These are phyloP conservation scores for Nelumbo lutea DNA, from an alignment of 164 flowering plant genomes.

Conservation along the genomic window DNA sequence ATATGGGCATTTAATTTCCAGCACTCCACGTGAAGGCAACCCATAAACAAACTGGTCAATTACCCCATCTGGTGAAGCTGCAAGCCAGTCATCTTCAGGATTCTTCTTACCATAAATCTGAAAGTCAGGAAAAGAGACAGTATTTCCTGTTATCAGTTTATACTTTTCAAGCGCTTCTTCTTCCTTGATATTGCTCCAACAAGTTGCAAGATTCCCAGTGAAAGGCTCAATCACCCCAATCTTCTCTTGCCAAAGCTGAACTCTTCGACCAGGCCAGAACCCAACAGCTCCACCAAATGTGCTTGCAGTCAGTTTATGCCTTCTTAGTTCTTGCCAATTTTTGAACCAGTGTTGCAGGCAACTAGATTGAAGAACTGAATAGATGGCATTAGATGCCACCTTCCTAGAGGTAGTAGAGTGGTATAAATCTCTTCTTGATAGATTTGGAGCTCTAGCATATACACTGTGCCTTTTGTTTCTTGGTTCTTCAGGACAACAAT, in stretches of 20 bases:
- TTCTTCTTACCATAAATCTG: slow-evolving; percentile 33
- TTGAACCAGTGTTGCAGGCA: slow-evolving; percentile 56
- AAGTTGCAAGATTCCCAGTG: slow-evolving; percentile 45
- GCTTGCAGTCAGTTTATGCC: slow-evolving; percentile 61
- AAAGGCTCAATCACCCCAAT: slow-evolving; percentile 51
- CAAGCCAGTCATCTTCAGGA: slow-evolving; percentile 50
- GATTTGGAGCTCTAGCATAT: slow-evolving; percentile 5
- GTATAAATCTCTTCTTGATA: slow-evolving; percentile 1
- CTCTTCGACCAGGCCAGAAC: slow-evolving; percentile 49
- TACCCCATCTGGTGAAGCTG: slow-evolving; percentile 66
- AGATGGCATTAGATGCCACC: slow-evolving; percentile 9
- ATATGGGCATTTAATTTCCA: slow-evolving; percentile 66
- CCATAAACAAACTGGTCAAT: slow-evolving; percentile 30
- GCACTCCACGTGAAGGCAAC: slow-evolving; percentile 43
- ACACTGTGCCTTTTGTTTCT: neutral
- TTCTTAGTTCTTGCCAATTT: slow-evolving; percentile 59
- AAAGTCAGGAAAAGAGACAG: slow-evolving; percentile 38
- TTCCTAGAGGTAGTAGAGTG: slow-evolving; percentile 6
- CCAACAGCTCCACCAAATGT: slow-evolving; percentile 64
- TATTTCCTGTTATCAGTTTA: slow-evolving; percentile 48
- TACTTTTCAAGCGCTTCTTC: slow-evolving; percentile 60
- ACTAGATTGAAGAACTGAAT: slow-evolving; percentile 28
- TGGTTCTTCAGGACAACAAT: neutral
- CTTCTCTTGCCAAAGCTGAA: slow-evolving; percentile 67
- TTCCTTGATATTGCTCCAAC: slow-evolving; percentile 58